Evolutionary conservation across 225 moss, liverwort and hornwort species (phyloP).

Genomic region (Antitrichia curtipendula): DNA sequence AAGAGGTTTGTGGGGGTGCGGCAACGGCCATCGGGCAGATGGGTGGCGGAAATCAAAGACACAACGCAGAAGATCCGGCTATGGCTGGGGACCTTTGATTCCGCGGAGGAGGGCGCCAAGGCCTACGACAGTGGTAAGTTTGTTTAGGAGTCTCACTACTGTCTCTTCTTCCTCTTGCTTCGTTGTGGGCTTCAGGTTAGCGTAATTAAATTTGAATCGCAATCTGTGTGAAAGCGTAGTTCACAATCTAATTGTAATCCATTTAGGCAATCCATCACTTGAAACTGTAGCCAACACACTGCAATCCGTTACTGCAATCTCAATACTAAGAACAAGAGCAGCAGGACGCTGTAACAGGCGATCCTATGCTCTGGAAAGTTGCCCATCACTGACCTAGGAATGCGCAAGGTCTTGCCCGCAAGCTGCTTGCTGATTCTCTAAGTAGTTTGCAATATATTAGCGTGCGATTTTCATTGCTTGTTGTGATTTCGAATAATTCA

Average conservation of each 20-base stretch:
- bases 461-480: background rate
- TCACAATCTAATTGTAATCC: background rate
- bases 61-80: slow-evolving; percentile 95
- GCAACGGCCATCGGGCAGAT: slow-evolving; percentile 82
- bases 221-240: background rate
- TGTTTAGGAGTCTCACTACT: background rate
- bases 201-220: background rate
- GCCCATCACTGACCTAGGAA: background rate
- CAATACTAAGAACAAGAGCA: background rate
- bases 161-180: background rate
- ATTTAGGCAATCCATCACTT: background rate
- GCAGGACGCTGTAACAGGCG: background rate
- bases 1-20: slow-evolving; percentile 87
- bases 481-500: background rate
- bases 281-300: background rate
- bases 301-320: background rate
- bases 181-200: background rate
- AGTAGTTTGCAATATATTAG: background rate
- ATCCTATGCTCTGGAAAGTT: background rate
- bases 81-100: slow-evolving; percentile 91
- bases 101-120: slow-evolving; percentile 80
- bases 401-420: background rate
- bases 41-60: slow-evolving; percentile 99
- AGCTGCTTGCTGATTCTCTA: background rate
- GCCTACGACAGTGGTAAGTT: slow-evolving; percentile 59